Base-by-base conservation (phyloP, 176 grass and related monocot species). In the Pharus latifolius region DNA sequence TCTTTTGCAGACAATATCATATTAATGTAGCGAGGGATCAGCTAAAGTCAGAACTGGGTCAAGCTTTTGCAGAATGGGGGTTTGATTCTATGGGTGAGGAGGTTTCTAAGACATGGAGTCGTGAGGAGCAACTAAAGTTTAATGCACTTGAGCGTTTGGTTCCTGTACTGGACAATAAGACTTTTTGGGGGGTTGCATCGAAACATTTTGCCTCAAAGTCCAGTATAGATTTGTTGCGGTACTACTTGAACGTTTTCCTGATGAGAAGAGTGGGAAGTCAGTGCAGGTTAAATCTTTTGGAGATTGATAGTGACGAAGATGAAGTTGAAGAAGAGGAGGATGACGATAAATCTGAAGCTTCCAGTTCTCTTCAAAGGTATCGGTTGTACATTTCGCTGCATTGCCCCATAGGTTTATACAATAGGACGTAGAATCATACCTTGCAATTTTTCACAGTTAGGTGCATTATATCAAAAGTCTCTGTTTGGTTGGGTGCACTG, bases 211-310 rank as follows among this genome's bases (percentile, higher is more conserved):
- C 30, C 50, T 76, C 84, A 41, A 91, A 77, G 77, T 74, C 65
- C 60, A 79, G 59, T 38, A 67, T 26, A 75, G 78, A 88, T 65
- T 76, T 95, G 73, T 60, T 91, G 71, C 77, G 40, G 34, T 99
- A 99, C 49, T 99, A 88, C 79, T 79, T 95, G 75, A 99, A 99
- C 72, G 96, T 99, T 65, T 91, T 84, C 76, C 54, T 95, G 69
- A 78, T 88, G 63, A 93, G 87, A 82, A 81, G 79, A 78, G 87
- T 95, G 34, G 79, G 70, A 30, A 81, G 58, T 57, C 81, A 86
- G 42, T 95, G 96, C 76, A 82, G 87, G 65, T 26, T 72, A 38
- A 75, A 64, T 60, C 87, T 82, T 60, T 41, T 73, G 65, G 81
- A 87, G 50, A 81, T 90, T 65, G 84, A 99, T 34, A 90, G 87